Evolutionary conservation across 441 rosid species (phyloP).

Genomic region (Adansonia grandidieri): DNA sequence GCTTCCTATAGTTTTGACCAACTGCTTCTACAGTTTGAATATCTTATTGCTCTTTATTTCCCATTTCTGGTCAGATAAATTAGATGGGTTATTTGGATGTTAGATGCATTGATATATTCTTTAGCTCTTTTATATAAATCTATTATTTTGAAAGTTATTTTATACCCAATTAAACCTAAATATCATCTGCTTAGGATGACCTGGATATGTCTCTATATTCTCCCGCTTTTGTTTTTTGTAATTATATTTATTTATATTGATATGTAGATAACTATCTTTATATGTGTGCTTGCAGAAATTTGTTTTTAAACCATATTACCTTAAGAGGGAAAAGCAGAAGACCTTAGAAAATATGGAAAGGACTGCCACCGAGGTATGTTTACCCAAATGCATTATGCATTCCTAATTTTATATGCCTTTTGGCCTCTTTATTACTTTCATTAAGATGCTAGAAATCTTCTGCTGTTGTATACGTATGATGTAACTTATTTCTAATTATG

Average conservation of each 20-base stretch:
- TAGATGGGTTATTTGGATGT: conserved; percentile 10
- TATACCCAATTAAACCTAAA: conserved; percentile 4
- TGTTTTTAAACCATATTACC: conserved; percentile 76
- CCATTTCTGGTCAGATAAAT: conserved; percentile 18
- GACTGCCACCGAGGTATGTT: conserved; percentile 76
- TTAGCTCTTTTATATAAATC: not conserved
- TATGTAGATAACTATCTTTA: not conserved
- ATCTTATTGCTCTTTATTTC: conserved; percentile 2
- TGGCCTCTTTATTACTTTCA: conserved; percentile 19
- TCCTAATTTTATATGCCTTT: conserved; percentile 9
- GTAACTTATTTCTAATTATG: not conserved
- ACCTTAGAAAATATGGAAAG: conserved; percentile 70
- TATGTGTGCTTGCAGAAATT: conserved; percentile 57
- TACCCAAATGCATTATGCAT: not conserved
- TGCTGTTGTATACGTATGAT: not conserved
- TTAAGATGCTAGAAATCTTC: not conserved
- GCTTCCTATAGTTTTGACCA: conserved; percentile 11
- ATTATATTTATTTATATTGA: not conserved
- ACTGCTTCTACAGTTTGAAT: conserved; percentile 20
- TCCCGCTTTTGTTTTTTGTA: not conserved
- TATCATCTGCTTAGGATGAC: not conserved
- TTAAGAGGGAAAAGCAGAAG: conserved; percentile 69
- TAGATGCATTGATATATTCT: not conserved
- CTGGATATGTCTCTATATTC: not conserved
- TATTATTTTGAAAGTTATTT: not conserved